Base-by-base conservation (phyloP, 2,329 filamentous ascomycete genomes). In the Penicillium sp. region DNA sequence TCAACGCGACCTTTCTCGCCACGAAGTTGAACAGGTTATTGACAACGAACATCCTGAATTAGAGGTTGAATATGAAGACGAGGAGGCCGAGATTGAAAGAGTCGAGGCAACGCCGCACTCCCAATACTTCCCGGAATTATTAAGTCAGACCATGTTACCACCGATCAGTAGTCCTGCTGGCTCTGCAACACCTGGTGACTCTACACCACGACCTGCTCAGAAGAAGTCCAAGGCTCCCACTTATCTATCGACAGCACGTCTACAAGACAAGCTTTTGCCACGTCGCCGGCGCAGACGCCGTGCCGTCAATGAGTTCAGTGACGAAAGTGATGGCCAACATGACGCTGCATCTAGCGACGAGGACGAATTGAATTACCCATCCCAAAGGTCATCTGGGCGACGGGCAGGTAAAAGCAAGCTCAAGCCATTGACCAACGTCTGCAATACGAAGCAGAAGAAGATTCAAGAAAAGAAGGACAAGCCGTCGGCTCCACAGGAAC, bases 141-240 rank as follows among this genome's bases (percentile, higher is more conserved):
- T 69, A 38, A 74, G 68, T 46, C 69, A 72, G 49, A 74, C 71
- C 7, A 63, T 74, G 62, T 70, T 67, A 27, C 69, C 71, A 11
- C 74, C 74, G 29, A 56, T 67, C 45, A 76, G 74, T 56, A 75
- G 65, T 46, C 66, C 69, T 47, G 44, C 51, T 38, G 49, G 53
- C 14, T 61, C 62, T 11, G 39, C 38, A 23, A 35, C 54, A 41
- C 30, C 45, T 46, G 27, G 48, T 43, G 18, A 39, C 32, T 32
- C 35, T 42, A 46, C 40, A 26, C 35, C 45, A 19, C 38, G 18
- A 23, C 38, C 45, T 18, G 32, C 36, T 7, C 27, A 11, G 19
- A 49, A 19, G 29, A 49, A 46, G 23, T 16, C 54, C n/a, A 59
- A 55, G 35, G 51, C 57, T 13, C 51, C 60, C 10, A 48, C 44